Evolutionary conservation across 2,329 filamentous ascomycete genomes (phyloP), one percentile per base, ranked within the genome.

Genomic region (Pseudogymnoascus sp.): DNA sequence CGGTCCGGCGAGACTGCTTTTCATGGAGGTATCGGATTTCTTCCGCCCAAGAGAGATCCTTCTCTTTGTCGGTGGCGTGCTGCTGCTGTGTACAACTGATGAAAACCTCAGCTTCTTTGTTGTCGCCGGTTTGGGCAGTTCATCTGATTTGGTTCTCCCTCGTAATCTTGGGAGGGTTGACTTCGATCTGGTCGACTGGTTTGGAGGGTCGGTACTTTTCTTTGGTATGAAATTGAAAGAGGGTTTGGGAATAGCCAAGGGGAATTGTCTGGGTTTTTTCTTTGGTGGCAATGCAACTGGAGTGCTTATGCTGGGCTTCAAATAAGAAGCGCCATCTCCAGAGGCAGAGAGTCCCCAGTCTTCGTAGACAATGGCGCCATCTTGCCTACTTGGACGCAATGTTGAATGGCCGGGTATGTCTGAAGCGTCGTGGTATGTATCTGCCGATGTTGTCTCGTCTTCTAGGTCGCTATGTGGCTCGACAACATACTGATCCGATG

Each of bases 211-310:
- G 16, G 51, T 4, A 34, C 28, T 57, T 8, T 13, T 34, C n/a
- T 57, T 57, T 4, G 51, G 51, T 57, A 57, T 57, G n/a, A 57
- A 57, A 34, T 57, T 57, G 11, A 57, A 57, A 2, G 51, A 57
- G 0, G 51, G 51, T 4, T 57, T 57, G 2, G 51, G 51, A 21
- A 57, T 57, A 21, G 28, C 51, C 28, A 57, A 14, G n/a, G 51
- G 51, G 6, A 57, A 57, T 34, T 34, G 51, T 19, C 51, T 34
- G n/a, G 51, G n/a, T 34, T 57, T 57, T 34, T 57, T 57, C 51
- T 57, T 57, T 25, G 28, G 28, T 21, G 51, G 51, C 6, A 31
- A 11, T 19, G 51, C n/a, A 34, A 31, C 16, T 34, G 51, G 16
- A 19, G 28, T 21, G 3, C 28, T 57, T 34, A 34, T 34, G n/a